These are phyloP conservation scores for Phytophthora lateralis DNA, from an alignment of 352 stramenopile species.

Conservation along the genomic window DNA sequence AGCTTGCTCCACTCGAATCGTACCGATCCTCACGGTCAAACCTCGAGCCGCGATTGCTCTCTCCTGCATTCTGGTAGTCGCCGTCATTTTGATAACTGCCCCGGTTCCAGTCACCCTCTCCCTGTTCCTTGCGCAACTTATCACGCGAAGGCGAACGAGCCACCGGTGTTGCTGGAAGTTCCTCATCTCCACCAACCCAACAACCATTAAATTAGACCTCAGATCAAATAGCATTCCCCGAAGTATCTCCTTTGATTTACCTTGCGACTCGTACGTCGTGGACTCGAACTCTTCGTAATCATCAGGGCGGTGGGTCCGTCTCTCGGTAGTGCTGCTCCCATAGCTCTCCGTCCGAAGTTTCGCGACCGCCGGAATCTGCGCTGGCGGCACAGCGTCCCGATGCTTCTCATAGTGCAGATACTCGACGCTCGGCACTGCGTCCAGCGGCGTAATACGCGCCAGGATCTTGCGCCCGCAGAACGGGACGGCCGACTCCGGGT, in stretches of 20 bases:
- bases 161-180: slow-evolving; percentile 17
- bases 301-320: slow-evolving; percentile 25
- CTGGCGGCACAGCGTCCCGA: slow-evolving; percentile 1
- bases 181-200: slow-evolving; percentile 37
- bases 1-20: slow-evolving; percentile 19
- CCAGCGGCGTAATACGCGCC: slow-evolving; percentile 65
- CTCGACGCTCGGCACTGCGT: slow-evolving; percentile 50
- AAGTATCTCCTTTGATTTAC: slow-evolving; percentile 12
- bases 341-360: slow-evolving; percentile 34
- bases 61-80: slow-evolving; percentile 25
- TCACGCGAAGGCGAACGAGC: slow-evolving; percentile 25
- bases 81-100: slow-evolving; percentile 31
- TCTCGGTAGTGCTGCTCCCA: slow-evolving; percentile 28
- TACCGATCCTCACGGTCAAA: slow-evolving; percentile 41
- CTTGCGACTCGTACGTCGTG: slow-evolving; percentile 55
- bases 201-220: slow-evolving; percentile 1
- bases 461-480: slow-evolving; percentile 74
- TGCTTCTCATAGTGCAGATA: slow-evolving; percentile 41
- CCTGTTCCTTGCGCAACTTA: slow-evolving; percentile 34
- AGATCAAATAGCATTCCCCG: not conserved
- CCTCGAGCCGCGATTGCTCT: slow-evolving; percentile 18
- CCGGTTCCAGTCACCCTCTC: slow-evolving; percentile 27
- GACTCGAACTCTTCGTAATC: slow-evolving; percentile 70
- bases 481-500: slow-evolving; percentile 67
- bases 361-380: slow-evolving; percentile 6